Evolutionary conservation across 768 basidiomycete genomes (phyloP).

Genomic region (Collybiopsis confluens): DNA sequence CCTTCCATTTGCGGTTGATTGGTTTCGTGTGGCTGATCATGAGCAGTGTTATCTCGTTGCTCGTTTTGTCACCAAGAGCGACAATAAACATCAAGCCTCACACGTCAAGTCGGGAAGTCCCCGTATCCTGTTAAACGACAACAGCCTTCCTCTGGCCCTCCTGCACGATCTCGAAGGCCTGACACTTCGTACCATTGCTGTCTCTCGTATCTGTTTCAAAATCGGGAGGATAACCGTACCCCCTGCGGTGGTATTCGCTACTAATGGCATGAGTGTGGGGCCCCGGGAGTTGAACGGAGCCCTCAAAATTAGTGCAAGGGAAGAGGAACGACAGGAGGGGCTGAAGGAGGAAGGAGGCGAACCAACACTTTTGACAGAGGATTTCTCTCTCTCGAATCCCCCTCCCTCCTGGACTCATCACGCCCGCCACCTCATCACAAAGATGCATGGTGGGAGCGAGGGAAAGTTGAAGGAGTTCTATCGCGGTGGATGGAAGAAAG

Average conservation of each 20-base stretch:
- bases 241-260: conserved; percentile 55
- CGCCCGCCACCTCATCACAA: conserved; percentile 33
- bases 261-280: conserved; percentile 49
- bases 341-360: too few relatives aligned
- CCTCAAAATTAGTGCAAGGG: too few relatives aligned
- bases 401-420: conserved; percentile 43
- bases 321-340: too few relatives aligned
- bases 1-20: neutral
- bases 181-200: conserved; percentile 54
- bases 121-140: neutral
- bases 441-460: conserved; percentile 26
- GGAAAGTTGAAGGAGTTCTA: conserved; percentile 34
- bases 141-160: neutral
- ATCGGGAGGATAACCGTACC: conserved; percentile 69
- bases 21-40: too few relatives aligned
- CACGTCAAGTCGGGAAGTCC: neutral
- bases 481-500: conserved; percentile 58
- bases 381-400: conserved; percentile 30
- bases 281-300: neutral
- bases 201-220: conserved; percentile 70
- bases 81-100: neutral
- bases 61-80: conserved; percentile 36
- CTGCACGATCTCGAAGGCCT: conserved; percentile 50
- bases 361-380: too few relatives aligned
- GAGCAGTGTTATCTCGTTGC: conserved; percentile 40